Evolutionary conservation across 495 filamentous ascomycete species (phyloP), one percentile per base, ranked within the genome.

Genomic region (Podospora australis): DNA sequence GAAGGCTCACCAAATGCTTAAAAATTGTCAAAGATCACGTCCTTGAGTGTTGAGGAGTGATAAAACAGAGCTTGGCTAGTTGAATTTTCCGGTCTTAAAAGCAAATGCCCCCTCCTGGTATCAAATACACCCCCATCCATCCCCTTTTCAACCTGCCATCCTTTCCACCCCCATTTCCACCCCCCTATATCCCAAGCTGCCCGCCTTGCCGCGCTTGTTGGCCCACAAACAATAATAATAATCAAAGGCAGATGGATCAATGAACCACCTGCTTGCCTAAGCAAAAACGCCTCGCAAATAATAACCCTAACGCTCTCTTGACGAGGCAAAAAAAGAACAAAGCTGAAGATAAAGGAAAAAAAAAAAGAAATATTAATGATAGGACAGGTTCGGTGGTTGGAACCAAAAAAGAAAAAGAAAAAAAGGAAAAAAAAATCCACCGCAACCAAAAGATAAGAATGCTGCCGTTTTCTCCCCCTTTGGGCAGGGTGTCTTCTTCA

Each of bases 341-440:
- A 47, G 6, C 8, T 16, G 32, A 24, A 35, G 10, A 23, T 13
- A 36, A 38, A 25, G 6, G 1, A 47, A 11, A 35, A 10, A 20
- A 45, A 11, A 34, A 47, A 47, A 6, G 19, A 29, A 47, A 40
- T 40, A 40, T 40, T 29, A 29, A 29, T 29, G 26, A 29, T 29
- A 29, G 26, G 6, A 11, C 6, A 11, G 26, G 26, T 29, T 29
- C 26, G 26, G 26, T 29, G 26, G 26, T 29, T 6, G 26, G 3
- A 5, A 21, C 1, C n/a, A 38, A 34, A 41, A 21, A 30, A 35
- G 34, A 35, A 6, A 34, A 46, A 36, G 8, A 46, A 46, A 46
- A 21, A 28, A 39, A 16, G 16, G 13, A 29, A 48, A n/a, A 19
- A 24, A 13, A 50, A 17, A n/a, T n/a, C n/a, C n/a, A n/a, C n/a